Evolutionary conservation across 2,329 filamentous ascomycete genomes (phyloP).

Genomic region (Parastagonospora nodorum): DNA sequence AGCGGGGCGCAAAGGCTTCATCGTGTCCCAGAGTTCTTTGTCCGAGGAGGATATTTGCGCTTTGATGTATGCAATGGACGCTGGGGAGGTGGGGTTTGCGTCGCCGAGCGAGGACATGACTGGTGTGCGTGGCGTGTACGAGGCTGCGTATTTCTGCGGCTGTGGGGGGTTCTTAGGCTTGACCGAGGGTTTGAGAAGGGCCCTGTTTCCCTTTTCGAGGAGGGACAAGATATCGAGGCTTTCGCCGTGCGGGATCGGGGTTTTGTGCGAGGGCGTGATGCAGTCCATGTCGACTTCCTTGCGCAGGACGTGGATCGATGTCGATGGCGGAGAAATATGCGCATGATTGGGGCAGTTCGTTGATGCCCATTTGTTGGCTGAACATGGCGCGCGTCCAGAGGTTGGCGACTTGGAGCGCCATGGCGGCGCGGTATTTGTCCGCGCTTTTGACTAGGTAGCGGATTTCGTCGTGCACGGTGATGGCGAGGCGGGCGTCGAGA

Average conservation of each 20-base stretch:
- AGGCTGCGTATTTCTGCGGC: slow-evolving; percentile 68
- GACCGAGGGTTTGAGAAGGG: slow-evolving; percentile 70
- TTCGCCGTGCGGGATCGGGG: slow-evolving; percentile 81
- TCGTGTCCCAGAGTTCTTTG: slow-evolving; percentile 72
- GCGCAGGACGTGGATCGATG: slow-evolving; percentile 89
- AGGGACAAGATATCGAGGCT: slow-evolving; percentile 82
- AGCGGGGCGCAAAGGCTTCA: slow-evolving; percentile 57
- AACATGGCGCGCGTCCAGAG: slow-evolving; percentile 98
- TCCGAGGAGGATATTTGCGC: slow-evolving; percentile 83
- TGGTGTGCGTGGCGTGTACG: slow-evolving; percentile 72
- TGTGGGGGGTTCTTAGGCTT: slow-evolving; percentile 63
- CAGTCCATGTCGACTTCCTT: slow-evolving; percentile 99
- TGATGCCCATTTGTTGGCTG: slow-evolving; percentile 91
- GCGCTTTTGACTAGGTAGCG: slow-evolving; percentile 84
- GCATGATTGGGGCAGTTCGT: slow-evolving; percentile 90
- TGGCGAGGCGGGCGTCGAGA: slow-evolving; percentile 80
- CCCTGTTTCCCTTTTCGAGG: slow-evolving; percentile 71
- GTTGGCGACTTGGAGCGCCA: slow-evolving; percentile 93
- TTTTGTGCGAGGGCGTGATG: slow-evolving; percentile 82
- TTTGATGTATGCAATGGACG: slow-evolving; percentile 67
- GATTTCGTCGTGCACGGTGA: slow-evolving; percentile 98
- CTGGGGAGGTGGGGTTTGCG: slow-evolving; percentile 42
- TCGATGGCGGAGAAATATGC: slow-evolving; percentile 97
- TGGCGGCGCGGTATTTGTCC: slow-evolving; percentile 85
- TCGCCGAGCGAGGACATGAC: slow-evolving; percentile 75